Conservation (phyloP, 2,329 filamentous ascomycete genomes). For the Pyrenophora teres region DNA sequence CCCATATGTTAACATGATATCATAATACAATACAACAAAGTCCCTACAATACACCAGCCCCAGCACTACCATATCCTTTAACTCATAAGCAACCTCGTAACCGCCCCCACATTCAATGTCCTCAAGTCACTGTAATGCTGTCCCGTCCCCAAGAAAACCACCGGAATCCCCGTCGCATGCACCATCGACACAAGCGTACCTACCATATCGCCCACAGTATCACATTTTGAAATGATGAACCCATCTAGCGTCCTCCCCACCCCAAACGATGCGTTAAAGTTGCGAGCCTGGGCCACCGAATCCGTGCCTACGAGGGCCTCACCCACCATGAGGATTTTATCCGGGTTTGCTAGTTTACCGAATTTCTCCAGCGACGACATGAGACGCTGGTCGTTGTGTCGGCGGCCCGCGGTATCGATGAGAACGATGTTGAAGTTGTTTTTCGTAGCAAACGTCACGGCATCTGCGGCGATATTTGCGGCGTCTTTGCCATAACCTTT, state of each 20-base stretch:
- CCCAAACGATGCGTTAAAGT: constrained; percentile 94
- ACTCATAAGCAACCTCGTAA: constrained; percentile 64
- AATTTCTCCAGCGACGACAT: constrained; percentile 99
- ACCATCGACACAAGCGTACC: constrained; percentile 95
- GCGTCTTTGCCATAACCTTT: constrained; percentile 98
- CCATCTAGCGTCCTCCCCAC: constrained; percentile 80
- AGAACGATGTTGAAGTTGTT: constrained; percentile 89
- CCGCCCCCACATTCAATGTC: constrained; percentile 67
- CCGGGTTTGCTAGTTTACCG: constrained; percentile 90
- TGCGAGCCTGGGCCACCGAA: constrained; percentile 90
- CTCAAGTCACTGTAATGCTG: constrained; percentile 70
- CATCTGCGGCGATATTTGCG: constrained; percentile 91
- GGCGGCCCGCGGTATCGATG: constrained; percentile 92
- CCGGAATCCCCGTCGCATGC: constrained; percentile 93
- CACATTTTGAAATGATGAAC: constrained; percentile 98
- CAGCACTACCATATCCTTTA: constrained; percentile 21
- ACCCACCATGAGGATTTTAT: constrained; percentile 98
- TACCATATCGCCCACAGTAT: constrained; percentile 99
- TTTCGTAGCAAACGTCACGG: constrained; percentile 76
- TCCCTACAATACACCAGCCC: background rate
- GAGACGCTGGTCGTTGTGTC: constrained; percentile 92
- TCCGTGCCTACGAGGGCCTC: constrained; percentile 94
- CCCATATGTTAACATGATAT: too few relatives aligned
- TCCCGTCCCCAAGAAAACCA: constrained; percentile 82
- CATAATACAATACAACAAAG: too few relatives aligned